These are phyloP conservation scores for Cantharellus cinnabarinus DNA, from an alignment of 768 basidiomycete species.

Conservation along the genomic window DNA sequence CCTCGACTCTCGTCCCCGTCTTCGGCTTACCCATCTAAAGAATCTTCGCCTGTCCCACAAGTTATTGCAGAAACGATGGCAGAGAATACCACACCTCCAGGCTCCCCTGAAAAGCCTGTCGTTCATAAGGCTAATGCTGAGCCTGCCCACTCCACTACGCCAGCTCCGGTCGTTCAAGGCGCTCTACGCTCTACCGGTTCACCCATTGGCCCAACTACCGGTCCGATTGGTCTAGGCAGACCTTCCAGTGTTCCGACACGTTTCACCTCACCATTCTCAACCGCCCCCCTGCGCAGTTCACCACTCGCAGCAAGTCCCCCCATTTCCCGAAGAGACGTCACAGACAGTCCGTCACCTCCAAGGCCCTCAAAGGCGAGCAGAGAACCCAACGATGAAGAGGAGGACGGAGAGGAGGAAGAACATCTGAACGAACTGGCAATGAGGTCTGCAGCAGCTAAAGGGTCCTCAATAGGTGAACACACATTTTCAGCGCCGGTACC, in stretches of 20 bases:
- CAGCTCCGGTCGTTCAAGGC: conserved; percentile 15
- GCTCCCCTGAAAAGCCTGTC: conserved; percentile 31
- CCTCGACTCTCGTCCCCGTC: neutral
- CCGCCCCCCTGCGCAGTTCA: conserved; percentile 5
- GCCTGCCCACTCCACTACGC: neutral
- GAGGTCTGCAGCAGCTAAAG: no score
- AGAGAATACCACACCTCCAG: conserved; percentile 38
- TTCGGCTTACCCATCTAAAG: no score
- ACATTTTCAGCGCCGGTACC: conserved; percentile 1
- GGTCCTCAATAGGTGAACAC: no score
- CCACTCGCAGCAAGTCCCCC: conserved; percentile 7
- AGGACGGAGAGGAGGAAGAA: conserved; percentile 1
- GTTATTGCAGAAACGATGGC: conserved; percentile 3
- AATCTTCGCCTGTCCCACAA: no score
- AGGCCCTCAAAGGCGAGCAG: neutral
- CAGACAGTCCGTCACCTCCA: neutral
- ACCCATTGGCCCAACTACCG: neutral
- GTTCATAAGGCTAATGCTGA: neutral
- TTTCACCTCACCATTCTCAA: neutral
- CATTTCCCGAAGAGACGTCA: conserved; percentile 1
- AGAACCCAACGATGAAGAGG: neutral
- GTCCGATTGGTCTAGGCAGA: conserved; percentile 17
- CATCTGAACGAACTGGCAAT: neutral
- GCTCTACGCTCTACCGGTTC: neutral
- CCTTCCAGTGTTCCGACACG: neutral